Evolutionary conservation across 352 stramenopile genomes (phyloP), one percentile per base, ranked within the genome.

Genomic region (Globisporangium radiosum): DNA sequence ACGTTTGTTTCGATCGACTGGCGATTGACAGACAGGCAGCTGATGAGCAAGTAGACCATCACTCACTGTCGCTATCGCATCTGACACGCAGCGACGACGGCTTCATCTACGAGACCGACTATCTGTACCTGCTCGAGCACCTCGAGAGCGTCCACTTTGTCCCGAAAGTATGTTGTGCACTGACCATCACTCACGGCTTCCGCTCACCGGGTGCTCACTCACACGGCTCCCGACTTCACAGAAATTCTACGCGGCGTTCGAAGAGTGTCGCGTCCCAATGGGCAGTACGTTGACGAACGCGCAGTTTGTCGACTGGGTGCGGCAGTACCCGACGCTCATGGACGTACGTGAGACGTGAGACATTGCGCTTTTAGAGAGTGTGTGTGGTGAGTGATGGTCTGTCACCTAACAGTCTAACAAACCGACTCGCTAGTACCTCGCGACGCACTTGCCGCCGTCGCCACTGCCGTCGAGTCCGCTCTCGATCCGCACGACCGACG

Each of bases 281-380:
- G 73, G 69, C n/a, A 70, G 73, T 11, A 65, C 73, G 50, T 50
- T 94, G 19, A 73, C 69, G 9, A 81, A 85, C 54, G 74, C 80
- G 14, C 71, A 85, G 54, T 94, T 94, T 63, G 64, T 91, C 2
- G 63, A 81, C 13, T 94, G 85, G 85, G 74, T 91, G 7, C 80
- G 70, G n/a, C 70, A 84, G 47, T 85, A 88, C 39, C 72, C 82
- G 5, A 54, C 75, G 9, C 64, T 89, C 5, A 82, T 92, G 69
- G 73, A 90, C 40, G 84, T 90, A 63, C 53, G 70, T 55, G 0
- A 10, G 9, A n/a, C 33, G 49, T 10, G 8, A 33, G n/a, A 54
- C 43, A 33, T 33, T 33, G 25, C 25, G 1, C 25, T 33, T 3
- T 33, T 33, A 33, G 25, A 33, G 25, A 3, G 25, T 33, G 25